phyloP scores from a whole-genome alignment of 225 moss, liverwort and hornwort species.

The Antitrichia curtipendula region DNA sequence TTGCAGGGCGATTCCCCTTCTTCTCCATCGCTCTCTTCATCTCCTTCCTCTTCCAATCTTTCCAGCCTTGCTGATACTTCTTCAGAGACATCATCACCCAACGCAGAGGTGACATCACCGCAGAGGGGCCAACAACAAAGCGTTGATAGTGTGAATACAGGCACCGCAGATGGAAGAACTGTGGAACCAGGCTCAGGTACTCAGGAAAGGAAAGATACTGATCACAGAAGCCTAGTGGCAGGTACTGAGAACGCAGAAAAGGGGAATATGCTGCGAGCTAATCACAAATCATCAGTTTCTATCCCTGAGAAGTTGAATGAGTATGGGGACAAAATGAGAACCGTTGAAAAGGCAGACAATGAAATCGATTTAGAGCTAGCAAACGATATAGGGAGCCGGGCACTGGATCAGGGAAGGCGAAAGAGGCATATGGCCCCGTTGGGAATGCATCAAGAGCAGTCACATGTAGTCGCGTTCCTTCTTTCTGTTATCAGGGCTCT shows the following conservation, averaged over 20 bases:
- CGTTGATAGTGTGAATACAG: constrained; percentile 11
- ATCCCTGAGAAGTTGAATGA: constrained; percentile 28
- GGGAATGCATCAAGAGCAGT: constrained; percentile 68
- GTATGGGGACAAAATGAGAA: constrained; percentile 20
- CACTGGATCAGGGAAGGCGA: constrained; percentile 31
- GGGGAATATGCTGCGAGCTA: constrained; percentile 9
- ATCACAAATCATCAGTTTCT: constrained; percentile 14
- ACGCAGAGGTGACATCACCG: constrained; percentile 78
- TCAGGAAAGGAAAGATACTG: constrained; percentile 23
- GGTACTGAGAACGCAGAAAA: constrained; percentile 13
- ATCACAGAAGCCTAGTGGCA: constrained; percentile 1
- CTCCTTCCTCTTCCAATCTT: constrained; percentile 58
- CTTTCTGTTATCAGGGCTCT: constrained; percentile 81
- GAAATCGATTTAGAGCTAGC: constrained; percentile 27
- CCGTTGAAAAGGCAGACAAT: constrained; percentile 27
- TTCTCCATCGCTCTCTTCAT: constrained; percentile 54
- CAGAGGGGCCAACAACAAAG: constrained; percentile 36
- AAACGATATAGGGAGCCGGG: constrained; percentile 21
- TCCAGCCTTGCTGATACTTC: constrained; percentile 44
- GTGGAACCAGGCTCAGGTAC: constrained; percentile 4
- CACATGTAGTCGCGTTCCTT: constrained; percentile 67
- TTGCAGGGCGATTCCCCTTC: constrained; percentile 37
- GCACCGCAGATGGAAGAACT: constrained; percentile 11
- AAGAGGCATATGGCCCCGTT: constrained; percentile 70
- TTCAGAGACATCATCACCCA: constrained; percentile 46